Base-by-base conservation (phyloP, 2,329 filamentous ascomycete genomes). In the Aspergillus cejpii region DNA sequence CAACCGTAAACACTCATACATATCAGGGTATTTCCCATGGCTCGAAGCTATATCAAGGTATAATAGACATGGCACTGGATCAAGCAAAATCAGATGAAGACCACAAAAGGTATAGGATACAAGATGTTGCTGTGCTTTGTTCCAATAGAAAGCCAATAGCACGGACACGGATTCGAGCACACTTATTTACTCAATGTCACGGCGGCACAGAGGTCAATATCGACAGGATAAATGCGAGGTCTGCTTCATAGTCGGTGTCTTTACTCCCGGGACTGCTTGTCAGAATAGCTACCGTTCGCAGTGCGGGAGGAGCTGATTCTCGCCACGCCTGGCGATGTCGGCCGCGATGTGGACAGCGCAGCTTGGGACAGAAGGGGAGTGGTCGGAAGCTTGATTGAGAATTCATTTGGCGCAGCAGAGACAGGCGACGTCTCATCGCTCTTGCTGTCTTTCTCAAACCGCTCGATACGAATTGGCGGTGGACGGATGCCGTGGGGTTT, bases 371-470 rank as follows among this genome's bases (percentile, higher is more conserved):
- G 67, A 38, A 74, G 61, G 1, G 74, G 74, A 4, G 72, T 72
- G 40, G 61, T 67, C 34, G 68, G 71, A 43, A 68, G 65, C 54
- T 68, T 71, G 52, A 68, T 73, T 29, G 64, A 74, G 49, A 66
- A 70, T 49, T 75, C 68, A 31, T 76, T 69, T 17, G 68, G 65
- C 24, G 52, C 59, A 23, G 50, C 52, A 1, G 48, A 55, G 12
- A 46, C 47, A 1, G 58, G 56, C 1, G 58, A 59, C 19, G 42
- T 49, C 42, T 39, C 56, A 6, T 66, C 60, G 44, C 79, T 80
- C 31, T 82, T 76, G 10, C 75, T 75, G 2, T 80, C 79, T 68
- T 94, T 92, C 63, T 95, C 88, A 59, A 85, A 89, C 52, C 74
- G 80, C 37, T 83, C 83, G 49, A 86, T 80, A 12, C 81, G 78